phyloP scores from a whole-genome alignment of 1,284 basidiomycete genomes.

The Rhodotorula sp. region DNA sequence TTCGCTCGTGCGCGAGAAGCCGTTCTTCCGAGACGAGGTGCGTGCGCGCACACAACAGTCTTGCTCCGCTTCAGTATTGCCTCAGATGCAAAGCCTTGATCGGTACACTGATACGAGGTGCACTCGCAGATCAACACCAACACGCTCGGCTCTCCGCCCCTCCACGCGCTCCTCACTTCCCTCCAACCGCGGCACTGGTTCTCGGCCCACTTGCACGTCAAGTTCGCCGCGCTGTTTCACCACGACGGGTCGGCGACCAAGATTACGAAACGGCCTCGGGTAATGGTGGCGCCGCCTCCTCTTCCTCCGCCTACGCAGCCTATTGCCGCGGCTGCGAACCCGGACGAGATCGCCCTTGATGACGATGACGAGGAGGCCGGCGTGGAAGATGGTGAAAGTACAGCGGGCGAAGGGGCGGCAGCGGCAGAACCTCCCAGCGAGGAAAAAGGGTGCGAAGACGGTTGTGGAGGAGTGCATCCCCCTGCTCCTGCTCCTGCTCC shows the following conservation, averaged over 20 bases:
- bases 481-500: neutral
- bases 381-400: neutral
- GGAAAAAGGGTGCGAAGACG: constrained; percentile 28
- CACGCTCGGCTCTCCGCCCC: constrained; percentile 82
- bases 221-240: constrained; percentile 65
- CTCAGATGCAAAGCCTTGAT: too few species aligned
- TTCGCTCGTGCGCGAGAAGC: constrained; percentile 71
- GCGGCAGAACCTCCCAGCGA: constrained; percentile 14
- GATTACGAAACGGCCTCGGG: constrained; percentile 15
- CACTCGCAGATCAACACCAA: constrained; percentile 58
- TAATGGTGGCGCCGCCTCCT: neutral
- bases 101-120: neutral
- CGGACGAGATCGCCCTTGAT: constrained; percentile 50
- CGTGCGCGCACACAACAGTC: too few species aligned
- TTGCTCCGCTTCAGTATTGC: too few species aligned
- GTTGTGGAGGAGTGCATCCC: neutral
- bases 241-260: constrained; percentile 52
- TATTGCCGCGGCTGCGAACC: constrained; percentile 15
- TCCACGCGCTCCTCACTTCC: constrained; percentile 71
- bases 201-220: constrained; percentile 87
- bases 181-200: constrained; percentile 93
- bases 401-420: constrained; percentile 2
- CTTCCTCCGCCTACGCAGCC: neutral
- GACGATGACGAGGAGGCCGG: constrained; percentile 47
- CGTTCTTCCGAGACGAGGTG: constrained; percentile 74